Evolutionary conservation across 2,329 filamentous ascomycete species (phyloP).

Genomic region (Tolypocladium cylindrosporum): DNA sequence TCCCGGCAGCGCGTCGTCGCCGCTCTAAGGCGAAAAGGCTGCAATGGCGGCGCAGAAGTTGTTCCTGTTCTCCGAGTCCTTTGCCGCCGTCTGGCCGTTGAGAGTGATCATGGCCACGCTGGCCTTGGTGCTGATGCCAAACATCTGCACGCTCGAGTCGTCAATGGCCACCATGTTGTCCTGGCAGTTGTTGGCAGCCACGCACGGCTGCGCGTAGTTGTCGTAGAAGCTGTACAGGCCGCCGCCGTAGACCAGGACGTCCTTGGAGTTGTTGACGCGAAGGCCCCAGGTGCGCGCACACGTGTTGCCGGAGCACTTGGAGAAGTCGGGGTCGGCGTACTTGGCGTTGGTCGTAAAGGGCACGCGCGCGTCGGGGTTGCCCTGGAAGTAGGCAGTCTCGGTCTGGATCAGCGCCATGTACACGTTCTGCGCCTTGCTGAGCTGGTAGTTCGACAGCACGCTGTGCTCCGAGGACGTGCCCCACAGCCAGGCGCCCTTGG

Average conservation of each 20-base stretch:
- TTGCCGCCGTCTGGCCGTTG: slow-evolving; percentile 41
- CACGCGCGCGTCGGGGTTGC: slow-evolving; percentile 63
- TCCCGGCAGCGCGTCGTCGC: slow-evolving; percentile 3
- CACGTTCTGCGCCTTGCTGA: slow-evolving; percentile 65
- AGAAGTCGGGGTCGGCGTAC: slow-evolving; percentile 62
- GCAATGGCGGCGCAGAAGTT: slow-evolving; percentile 55
- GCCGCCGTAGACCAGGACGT: slow-evolving; percentile 61
- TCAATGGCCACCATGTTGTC: slow-evolving; percentile 68
- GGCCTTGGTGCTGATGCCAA: slow-evolving; percentile 65
- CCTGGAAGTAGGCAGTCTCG: slow-evolving; percentile 83
- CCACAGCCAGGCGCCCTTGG: slow-evolving; percentile 69
- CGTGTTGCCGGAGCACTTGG: slow-evolving; percentile 35
- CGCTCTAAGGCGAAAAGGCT: slow-evolving; percentile 21
- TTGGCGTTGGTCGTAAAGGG: slow-evolving; percentile 51
- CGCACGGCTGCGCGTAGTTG: slow-evolving; percentile 66
- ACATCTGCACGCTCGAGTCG: slow-evolving; percentile 55
- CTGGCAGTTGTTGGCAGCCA: slow-evolving; percentile 60
- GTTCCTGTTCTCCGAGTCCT: slow-evolving; percentile 53
- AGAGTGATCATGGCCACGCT: slow-evolving; percentile 62
- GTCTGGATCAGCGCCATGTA: slow-evolving; percentile 81
- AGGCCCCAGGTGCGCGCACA: slow-evolving; percentile 74
- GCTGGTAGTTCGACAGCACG: slow-evolving; percentile 74
- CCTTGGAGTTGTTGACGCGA: slow-evolving; percentile 55
- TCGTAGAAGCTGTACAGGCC: slow-evolving; percentile 79
- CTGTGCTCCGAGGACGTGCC: slow-evolving; percentile 62